Evolutionary conservation across 2,329 filamentous ascomycete species (phyloP), one percentile per base, ranked within the genome.

Genomic region (Colletotrichum tofieldiae): DNA sequence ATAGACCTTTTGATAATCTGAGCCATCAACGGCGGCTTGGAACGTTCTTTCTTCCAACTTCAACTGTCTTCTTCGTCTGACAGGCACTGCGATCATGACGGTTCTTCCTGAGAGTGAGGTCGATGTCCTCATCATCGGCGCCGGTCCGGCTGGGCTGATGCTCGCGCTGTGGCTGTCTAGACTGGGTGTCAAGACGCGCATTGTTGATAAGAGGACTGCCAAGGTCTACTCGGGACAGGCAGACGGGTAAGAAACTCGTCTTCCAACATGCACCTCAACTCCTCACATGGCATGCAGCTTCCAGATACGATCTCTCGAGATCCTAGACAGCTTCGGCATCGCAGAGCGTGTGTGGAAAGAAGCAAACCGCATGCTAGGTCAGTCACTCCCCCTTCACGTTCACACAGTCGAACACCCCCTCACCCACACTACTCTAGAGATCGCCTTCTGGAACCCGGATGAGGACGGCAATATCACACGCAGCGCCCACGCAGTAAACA

Each of bases 281-380:
- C 16, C 49, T 64, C 2, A 64, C 37, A 37, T 2, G 18, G 14
- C 9, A 18, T 23, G 26, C 54, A 72, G 70, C 12, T 72, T 72
- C 39, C 70, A 72, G 49, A 65, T 72, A 23, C 69, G 70, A 23
- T 65, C 70, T 0, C 84, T 93, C 2, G 91, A 94, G 79, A 93
- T 94, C 29, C 88, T 94, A 66, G 91, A 94, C 75, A 91, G 88
- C 67, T 92, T 94, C 75, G 92, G 90, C 0, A 88, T 94, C 67
- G 90, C 84, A 3, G 88, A 93, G 74, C 83, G 87, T 3, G 88
- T 87, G 1, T 90, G 90, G 88, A 90, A 90, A 59, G 92, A 93
- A 76, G 86, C 89, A 16, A 92, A 92, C 77, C 90, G 90, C 77
- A 89, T 93, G 83, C 84, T 92, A 92, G 82, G 89, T 92, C 65